Conservation (phyloP, 2,329 filamentous ascomycete species). For the Fusarium subglutinans region DNA sequence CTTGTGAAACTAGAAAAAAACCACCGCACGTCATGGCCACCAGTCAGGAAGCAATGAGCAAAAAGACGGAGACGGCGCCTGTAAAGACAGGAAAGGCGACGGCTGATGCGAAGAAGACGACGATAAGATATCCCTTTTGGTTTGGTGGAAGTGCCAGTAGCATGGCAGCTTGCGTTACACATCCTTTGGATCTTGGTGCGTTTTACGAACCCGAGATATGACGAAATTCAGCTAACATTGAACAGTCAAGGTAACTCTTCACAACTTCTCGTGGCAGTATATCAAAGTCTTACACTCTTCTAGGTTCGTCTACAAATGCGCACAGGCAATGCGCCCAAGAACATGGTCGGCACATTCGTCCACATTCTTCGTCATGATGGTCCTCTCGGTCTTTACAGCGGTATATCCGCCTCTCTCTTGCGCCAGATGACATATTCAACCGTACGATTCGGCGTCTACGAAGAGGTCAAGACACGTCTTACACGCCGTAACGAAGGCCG, state of each 20-base stretch:
- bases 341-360: constrained; percentile 85
- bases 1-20: not conserved
- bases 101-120: constrained; percentile 49
- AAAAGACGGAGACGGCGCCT: constrained; percentile 8
- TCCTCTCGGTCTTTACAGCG: constrained; percentile 83
- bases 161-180: constrained; percentile 89
- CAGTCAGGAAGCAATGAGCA: constrained; percentile 27
- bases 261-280: not conserved
- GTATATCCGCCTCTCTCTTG: constrained; percentile 90
- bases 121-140: constrained; percentile 82
- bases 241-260: constrained; percentile 59
- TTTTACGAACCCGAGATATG: constrained; percentile 27
- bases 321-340: constrained; percentile 75
- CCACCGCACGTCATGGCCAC: constrained; percentile 33
- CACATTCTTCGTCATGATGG: constrained; percentile 83
- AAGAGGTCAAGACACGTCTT: constrained; percentile 80
- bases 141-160: constrained; percentile 96
- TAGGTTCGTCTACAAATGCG: constrained; percentile 91
- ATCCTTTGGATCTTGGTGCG: constrained; percentile 91
- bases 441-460: constrained; percentile 95
- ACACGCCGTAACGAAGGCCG: constrained; percentile 57
- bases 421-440: constrained; percentile 97
- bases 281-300: constrained; percentile 9
- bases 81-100: constrained; percentile 41
- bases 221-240: constrained; percentile 36